Percentiles rank a stretch among this genome's conserved stretches.
These are phyloP conservation scores for Solanum hybrid DNA, from an alignment of 305 asterid genomes.

Conservation along the genomic window DNA sequence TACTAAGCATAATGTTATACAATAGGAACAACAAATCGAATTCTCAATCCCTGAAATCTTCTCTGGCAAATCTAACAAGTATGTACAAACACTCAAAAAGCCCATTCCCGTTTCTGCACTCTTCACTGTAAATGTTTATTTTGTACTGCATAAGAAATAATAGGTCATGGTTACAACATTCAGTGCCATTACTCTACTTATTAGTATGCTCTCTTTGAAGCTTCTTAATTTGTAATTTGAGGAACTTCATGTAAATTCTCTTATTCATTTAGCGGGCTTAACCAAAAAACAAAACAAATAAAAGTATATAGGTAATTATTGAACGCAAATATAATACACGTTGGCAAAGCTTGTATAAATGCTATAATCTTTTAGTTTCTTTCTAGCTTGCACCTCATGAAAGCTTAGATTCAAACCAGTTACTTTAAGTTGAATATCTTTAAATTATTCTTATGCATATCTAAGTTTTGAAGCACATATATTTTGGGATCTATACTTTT, in stretches of 20 bases:
- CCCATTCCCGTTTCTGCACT: not conserved
- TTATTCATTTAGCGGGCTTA: no score
- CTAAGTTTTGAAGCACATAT: not conserved
- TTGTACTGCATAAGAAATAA: not conserved
- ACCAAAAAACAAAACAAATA: no score
- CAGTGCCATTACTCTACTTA: not conserved
- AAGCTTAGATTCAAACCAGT: not conserved
- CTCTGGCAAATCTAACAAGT: not conserved
- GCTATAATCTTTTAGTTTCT: not conserved
- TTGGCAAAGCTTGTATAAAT: not conserved
- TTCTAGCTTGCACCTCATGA: not conserved
- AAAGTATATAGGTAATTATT: not conserved
- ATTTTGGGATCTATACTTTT: not conserved
- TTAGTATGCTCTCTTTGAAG: not conserved
- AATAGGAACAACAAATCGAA: not conserved
- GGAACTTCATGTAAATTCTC: not conserved
- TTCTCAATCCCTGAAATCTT: not conserved
- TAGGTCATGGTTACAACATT: not conserved
- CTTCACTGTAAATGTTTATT: not conserved
- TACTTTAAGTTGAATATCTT: not conserved
- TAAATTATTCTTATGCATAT: not conserved
- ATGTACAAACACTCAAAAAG: not conserved
- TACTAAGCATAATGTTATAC: not conserved
- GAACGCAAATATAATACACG: not conserved
- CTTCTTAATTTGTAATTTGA: not conserved